Evolutionary conservation across 2,329 filamentous ascomycete species (phyloP).

Genomic region (Fusarium oligoseptatum): DNA sequence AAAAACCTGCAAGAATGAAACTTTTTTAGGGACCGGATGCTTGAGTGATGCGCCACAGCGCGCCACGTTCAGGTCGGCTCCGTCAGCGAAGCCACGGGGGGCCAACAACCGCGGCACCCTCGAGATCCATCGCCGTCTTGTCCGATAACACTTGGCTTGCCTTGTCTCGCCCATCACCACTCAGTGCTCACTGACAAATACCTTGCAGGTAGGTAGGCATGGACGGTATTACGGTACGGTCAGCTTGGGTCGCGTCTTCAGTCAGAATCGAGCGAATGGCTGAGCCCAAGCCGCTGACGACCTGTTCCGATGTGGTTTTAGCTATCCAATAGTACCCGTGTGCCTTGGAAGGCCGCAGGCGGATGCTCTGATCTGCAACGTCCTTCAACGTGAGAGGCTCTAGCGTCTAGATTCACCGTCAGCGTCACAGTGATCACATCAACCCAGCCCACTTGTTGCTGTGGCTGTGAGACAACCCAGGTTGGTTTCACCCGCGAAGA

Average conservation of each 20-base stretch:
- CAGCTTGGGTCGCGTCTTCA: constrained; percentile 4
- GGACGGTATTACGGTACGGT: not conserved
- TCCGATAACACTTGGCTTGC: constrained; percentile 6
- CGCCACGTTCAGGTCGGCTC: constrained; percentile 40
- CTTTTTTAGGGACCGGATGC: constrained; percentile 15
- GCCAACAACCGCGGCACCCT: constrained; percentile 18
- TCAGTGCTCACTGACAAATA: constrained; percentile 9
- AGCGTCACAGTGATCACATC: constrained; percentile 42
- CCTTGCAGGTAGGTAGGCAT: not conserved
- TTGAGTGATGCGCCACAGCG: constrained; percentile 35
- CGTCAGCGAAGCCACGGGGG: constrained; percentile 31
- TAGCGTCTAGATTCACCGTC: constrained; percentile 40
- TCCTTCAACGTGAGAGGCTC: constrained; percentile 22
- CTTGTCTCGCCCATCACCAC: constrained; percentile 12
- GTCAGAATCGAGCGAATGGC: constrained; percentile 1
- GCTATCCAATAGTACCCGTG: constrained; percentile 16
- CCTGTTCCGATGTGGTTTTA: constrained; percentile 17
- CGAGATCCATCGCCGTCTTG: not conserved
- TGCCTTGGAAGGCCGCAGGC: constrained; percentile 18
- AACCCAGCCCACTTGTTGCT: constrained; percentile 36
- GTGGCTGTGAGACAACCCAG: constrained; percentile 41
- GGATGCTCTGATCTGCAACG: constrained; percentile 30
- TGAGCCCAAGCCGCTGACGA: constrained; percentile 5
- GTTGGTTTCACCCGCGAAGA: constrained; percentile 28
- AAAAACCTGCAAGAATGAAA: constrained; percentile 24